Evolutionary conservation across 768 basidiomycete species (phyloP).

Genomic region (Serendipita sp.): DNA sequence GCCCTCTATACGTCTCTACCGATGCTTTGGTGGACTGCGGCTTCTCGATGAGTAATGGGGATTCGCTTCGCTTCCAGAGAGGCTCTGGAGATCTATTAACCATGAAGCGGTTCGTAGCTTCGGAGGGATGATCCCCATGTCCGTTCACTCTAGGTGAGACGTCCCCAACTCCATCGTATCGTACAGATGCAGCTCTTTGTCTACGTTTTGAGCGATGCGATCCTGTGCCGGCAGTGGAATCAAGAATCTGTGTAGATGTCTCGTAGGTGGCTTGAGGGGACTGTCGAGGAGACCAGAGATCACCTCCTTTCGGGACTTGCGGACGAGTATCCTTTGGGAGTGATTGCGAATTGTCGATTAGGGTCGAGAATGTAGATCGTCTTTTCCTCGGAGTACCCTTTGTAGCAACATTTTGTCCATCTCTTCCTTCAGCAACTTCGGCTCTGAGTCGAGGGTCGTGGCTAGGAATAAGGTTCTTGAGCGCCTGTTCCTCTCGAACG

Average conservation of each 20-base stretch:
- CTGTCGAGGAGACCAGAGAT: neutral
- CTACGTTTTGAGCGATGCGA: too few species aligned
- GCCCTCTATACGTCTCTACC: too few species aligned
- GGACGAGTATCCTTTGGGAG: neutral
- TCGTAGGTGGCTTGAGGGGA: neutral
- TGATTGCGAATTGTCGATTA: neutral
- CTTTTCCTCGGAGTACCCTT: neutral
- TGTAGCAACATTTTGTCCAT: neutral
- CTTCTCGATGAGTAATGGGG: too few species aligned
- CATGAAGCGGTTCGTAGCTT: too few species aligned
- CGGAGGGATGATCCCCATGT: too few species aligned
- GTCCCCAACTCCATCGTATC: too few species aligned
- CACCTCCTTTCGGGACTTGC: neutral
- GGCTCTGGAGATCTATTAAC: too few species aligned
- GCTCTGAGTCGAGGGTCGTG: neutral
- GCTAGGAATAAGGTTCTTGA: slow-evolving; percentile 1
- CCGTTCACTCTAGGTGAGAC: too few species aligned
- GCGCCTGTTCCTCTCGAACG: neutral
- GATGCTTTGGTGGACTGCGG: too few species aligned
- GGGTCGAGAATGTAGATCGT: neutral
- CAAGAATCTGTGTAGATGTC: neutral
- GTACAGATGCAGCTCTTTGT: too few species aligned
- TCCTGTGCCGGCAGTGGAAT: too few species aligned
- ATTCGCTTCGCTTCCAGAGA: too few species aligned
- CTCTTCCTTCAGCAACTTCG: neutral